These are phyloP conservation scores for Condylostoma magnum DNA, from an alignment of 169 alveolate genomes.

Conservation along the genomic window DNA sequence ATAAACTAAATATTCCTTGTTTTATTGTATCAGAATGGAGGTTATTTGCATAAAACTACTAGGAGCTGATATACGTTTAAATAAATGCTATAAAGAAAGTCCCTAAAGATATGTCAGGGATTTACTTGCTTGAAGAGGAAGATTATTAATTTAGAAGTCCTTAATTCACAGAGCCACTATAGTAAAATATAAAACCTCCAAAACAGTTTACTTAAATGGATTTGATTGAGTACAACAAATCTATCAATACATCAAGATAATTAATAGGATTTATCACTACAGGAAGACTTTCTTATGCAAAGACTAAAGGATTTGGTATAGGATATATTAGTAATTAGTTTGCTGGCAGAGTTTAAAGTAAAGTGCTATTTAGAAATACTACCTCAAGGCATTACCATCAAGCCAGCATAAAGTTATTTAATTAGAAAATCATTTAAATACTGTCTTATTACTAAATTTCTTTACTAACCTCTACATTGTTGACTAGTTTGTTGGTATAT, in stretches of 20 bases:
- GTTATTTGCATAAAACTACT: not conserved
- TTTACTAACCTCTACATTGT: no score
- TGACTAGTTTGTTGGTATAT: no score
- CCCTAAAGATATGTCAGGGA: not conserved
- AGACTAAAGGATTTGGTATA: constrained; percentile 16
- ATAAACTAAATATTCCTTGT: constrained; percentile 3
- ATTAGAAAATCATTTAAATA: no score
- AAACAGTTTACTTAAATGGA: not conserved
- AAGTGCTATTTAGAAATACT: constrained; percentile 16
- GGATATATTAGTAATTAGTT: not conserved
- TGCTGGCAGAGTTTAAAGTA: not conserved
- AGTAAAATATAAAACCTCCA: not conserved
- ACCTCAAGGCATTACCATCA: constrained; percentile 5
- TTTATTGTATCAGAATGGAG: constrained; percentile 1
- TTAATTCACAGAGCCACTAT: not conserved
- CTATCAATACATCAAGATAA: not conserved
- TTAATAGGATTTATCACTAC: constrained; percentile 24
- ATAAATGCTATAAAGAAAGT: not conserved
- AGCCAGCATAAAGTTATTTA: no score
- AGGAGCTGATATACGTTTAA: not conserved
- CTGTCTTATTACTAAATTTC: no score
- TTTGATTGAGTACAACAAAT: not conserved
- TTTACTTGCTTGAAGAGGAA: not conserved
- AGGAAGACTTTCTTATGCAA: constrained; percentile 19
- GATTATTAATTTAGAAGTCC: not conserved